Evolutionary conservation across 2,329 filamentous ascomycete species (phyloP).

Genomic region (Aspergillus tamarii): DNA sequence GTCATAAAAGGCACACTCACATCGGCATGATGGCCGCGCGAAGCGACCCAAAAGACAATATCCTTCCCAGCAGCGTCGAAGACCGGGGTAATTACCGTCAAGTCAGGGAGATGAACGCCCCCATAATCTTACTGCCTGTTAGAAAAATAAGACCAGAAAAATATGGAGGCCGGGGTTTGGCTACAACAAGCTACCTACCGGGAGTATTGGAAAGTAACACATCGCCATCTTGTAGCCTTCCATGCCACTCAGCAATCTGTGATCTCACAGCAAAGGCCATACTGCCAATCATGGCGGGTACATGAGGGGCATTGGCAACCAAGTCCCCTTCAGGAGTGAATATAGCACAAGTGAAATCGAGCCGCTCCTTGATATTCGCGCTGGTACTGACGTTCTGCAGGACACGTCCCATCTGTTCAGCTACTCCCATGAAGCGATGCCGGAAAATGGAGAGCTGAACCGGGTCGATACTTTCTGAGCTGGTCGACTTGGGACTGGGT

Average conservation of each 20-base stretch:
- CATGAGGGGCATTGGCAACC: conserved; percentile 69
- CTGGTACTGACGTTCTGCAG: conserved; percentile 60
- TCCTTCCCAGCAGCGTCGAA: conserved; percentile 46
- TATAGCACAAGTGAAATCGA: conserved; percentile 81
- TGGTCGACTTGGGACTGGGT: conserved; percentile 35
- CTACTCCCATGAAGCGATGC: conserved; percentile 63
- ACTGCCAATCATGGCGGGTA: conserved; percentile 73
- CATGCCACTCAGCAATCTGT: conserved; percentile 74
- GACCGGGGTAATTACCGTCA: conserved; percentile 75
- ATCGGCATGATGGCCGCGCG: conserved; percentile 67
- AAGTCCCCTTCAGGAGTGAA: conserved; percentile 76
- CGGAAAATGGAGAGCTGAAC: conserved; percentile 59
- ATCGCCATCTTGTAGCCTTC: conserved; percentile 73
- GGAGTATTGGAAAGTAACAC: conserved; percentile 70
- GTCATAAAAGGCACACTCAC: conserved; percentile 52
- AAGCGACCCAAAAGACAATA: conserved; percentile 73
- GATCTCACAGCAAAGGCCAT: too few species aligned
- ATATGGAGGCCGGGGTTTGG: too few species aligned
- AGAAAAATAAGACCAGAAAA: too few species aligned
- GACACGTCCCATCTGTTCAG: conserved; percentile 62
- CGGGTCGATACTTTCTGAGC: conserved; percentile 43
- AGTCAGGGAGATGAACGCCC: conserved; percentile 79
- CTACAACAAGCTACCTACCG: too few species aligned
- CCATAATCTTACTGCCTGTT: conserved; percentile 43
- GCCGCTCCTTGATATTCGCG: conserved; percentile 79